These are phyloP conservation scores for Pyropia yezoensis DNA, from an alignment of 23 red algal genomes.

Conservation along the genomic window DNA sequence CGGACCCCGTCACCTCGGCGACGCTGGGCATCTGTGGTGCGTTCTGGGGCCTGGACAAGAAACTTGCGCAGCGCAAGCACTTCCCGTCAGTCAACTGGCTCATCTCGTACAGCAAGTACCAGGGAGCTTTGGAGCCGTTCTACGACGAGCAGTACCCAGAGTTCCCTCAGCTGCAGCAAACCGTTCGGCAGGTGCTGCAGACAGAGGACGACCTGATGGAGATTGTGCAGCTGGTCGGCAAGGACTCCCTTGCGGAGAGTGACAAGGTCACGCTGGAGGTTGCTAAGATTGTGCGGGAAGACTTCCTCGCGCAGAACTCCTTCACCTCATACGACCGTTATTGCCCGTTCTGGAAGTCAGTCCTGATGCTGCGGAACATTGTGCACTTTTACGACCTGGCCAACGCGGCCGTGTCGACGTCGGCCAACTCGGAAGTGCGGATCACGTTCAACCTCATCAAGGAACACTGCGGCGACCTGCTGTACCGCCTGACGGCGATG, in stretches of 20 bases:
- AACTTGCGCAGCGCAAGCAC: slow-evolving; percentile 93
- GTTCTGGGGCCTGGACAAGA: slow-evolving; percentile 99
- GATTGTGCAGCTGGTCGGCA: slow-evolving; percentile 97
- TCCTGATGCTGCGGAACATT: slow-evolving; percentile 91
- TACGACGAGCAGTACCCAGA: slow-evolving; percentile 86
- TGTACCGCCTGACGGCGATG: slow-evolving; percentile 74
- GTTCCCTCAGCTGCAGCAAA: slow-evolving; percentile 75
- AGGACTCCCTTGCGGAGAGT: slow-evolving; percentile 85
- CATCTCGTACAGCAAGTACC: slow-evolving; percentile 92
- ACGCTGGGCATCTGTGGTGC: slow-evolving; percentile 93
- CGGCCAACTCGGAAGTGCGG: slow-evolving; percentile 23
- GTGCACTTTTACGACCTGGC: slow-evolving; percentile 84
- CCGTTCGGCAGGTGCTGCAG: slow-evolving; percentile 72
- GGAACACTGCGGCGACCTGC: slow-evolving; percentile 55
- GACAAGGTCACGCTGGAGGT: slow-evolving; percentile 93
- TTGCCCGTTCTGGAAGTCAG: slow-evolving; percentile 96
- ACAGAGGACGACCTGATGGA: slow-evolving; percentile 98
- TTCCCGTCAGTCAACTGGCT: slow-evolving; percentile 97
- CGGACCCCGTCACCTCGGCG: slow-evolving; percentile 97
- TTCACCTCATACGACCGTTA: slow-evolving; percentile 93
- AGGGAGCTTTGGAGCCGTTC: slow-evolving; percentile 74
- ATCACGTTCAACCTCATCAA: slow-evolving; percentile 76
- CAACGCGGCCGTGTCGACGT: slow-evolving; percentile 48
- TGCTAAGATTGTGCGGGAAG: slow-evolving; percentile 93
- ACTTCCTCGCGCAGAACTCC: slow-evolving; percentile 96